Evolutionary conservation across 2,329 filamentous ascomycete genomes (phyloP).

Genomic region (Bertia moriformis): DNA sequence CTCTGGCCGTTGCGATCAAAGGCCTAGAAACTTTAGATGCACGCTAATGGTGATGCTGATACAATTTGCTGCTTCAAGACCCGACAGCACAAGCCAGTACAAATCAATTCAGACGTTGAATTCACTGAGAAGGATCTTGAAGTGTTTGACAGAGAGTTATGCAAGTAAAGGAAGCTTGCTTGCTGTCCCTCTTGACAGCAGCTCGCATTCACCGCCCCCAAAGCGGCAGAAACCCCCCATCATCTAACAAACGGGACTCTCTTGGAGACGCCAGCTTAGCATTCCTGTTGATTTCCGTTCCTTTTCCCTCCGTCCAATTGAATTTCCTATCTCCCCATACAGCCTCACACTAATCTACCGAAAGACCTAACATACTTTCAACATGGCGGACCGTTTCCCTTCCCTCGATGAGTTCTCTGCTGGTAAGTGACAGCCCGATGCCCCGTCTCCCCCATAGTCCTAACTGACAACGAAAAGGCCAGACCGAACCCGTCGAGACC

Average conservation of each 20-base stretch:
- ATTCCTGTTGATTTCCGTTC: neutral
- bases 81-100: too few species aligned
- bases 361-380: conserved; percentile 3
- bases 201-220: too few species aligned
- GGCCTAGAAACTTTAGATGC: too few species aligned
- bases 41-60: too few species aligned
- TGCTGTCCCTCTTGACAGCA: too few species aligned
- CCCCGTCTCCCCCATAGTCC: neutral
- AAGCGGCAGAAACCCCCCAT: neutral
- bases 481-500: conserved; percentile 25
- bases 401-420: conserved; percentile 36
- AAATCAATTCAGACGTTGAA: too few species aligned
- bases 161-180: neutral
- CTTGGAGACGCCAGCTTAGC: neutral
- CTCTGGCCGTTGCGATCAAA: too few species aligned
- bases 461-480: conserved; percentile 15
- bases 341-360: neutral
- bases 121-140: too few species aligned
- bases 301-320: too few species aligned
- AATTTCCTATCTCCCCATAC: neutral
- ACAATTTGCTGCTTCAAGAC: too few species aligned
- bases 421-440: conserved; percentile 17
- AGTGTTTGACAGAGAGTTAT: neutral
- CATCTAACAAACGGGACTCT: neutral
- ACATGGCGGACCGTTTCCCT: conserved; percentile 36